Base-by-base conservation (phyloP, 257 asterid species). In the Solanum tacnaense region DNA sequence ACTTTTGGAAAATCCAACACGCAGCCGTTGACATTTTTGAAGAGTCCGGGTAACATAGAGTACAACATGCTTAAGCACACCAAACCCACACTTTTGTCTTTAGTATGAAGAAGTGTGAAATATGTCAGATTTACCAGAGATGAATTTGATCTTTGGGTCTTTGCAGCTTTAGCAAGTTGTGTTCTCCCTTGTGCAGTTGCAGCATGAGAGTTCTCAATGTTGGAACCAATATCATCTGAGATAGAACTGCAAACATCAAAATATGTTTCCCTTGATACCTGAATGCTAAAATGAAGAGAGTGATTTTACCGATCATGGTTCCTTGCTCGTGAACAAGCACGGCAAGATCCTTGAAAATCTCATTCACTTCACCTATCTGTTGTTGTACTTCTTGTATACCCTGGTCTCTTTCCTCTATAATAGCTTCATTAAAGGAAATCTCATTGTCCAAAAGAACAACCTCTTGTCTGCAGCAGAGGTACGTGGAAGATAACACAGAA, bases 271-370 rank as follows among this genome's bases (percentile, higher is more conserved):
- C 38, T 79, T 44, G 9, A 25, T 13, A 4, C 38, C 84, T 44
- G 36, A 39, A 65, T 85, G 38, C 7, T 85, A 88, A 67, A 62
- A 84, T 44, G 92, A 84, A 25, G 81, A 71, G 74, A 65, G 82
- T 52, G 21, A 62, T n/a, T 87, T 92, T 58, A 95, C 99, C 99
- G 29, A 97, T 95, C 97, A 94, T 93, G 86, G 94, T 89, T 90
- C 99, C 98, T 93, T 97, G 99, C 83, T 96, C 99, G 16, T 96
- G 98, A 90, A 97, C 98, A 75, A 96, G 90, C 49, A 97, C 98
- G 0, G 98, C 98, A 21, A 97, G 95, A 91, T 95, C 99, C 91
- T 96, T 97, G 94, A 97, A 96, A 83, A 96, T 96, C 90, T 95
- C 98, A 89, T 95, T 96, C 78, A 97, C 99, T 95, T 97, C 98